phyloP scores from a whole-genome alignment of 305 asterid species.

The Fraxinus albicans region DNA sequence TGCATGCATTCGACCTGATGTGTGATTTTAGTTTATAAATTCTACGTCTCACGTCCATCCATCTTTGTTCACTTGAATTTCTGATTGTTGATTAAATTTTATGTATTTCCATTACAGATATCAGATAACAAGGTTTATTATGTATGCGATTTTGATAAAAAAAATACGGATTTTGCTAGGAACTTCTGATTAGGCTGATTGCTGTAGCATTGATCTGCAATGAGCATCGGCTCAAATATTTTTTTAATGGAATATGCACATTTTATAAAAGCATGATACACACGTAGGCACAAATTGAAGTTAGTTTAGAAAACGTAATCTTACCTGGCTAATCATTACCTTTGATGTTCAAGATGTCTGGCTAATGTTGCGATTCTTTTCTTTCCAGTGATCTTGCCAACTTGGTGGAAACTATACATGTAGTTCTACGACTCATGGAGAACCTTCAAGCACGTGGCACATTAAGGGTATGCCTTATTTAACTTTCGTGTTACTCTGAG shows the following conservation, averaged over 20 bases:
- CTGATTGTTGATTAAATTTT: not conserved
- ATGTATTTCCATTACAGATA: not conserved
- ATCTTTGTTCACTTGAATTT: conserved; percentile 2
- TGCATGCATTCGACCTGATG: not conserved
- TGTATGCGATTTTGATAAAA: not conserved
- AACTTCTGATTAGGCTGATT: not conserved
- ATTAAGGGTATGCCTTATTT: conserved; percentile 64
- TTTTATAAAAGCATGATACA: conserved; percentile 2
- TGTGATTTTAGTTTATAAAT: not conserved
- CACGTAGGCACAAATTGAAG: conserved; percentile 4
- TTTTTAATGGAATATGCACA: not conserved
- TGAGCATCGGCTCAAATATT: not conserved
- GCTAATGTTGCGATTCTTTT: conserved; percentile 31
- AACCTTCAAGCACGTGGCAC: conserved; percentile 83
- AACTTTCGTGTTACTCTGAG: not conserved
- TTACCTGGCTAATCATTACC: conserved; percentile 18
- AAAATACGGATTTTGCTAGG: not conserved
- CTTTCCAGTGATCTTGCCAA: conserved; percentile 84
- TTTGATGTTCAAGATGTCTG: conserved; percentile 14
- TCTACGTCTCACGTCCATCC: not conserved
- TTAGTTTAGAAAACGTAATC: not conserved
- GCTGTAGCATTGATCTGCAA: not conserved
- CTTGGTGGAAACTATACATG: conserved; percentile 82
- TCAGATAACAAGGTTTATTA: not conserved
- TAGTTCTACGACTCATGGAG: conserved; percentile 81